Evolutionary conservation across 352 stramenopile genomes (phyloP).

Genomic region (Pythium biforme): DNA sequence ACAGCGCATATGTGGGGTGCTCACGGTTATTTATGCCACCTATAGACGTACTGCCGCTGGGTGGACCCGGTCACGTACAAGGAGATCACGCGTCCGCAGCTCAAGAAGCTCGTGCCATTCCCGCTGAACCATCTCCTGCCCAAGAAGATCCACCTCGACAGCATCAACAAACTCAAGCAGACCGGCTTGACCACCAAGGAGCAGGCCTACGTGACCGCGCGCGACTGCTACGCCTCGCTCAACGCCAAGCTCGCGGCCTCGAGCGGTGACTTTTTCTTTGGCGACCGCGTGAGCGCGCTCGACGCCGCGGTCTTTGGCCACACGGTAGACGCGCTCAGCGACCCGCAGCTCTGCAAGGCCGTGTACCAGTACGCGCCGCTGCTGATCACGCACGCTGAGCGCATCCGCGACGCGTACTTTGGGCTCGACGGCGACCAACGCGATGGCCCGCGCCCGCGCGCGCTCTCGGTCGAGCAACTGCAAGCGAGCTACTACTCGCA

Average conservation of each 20-base stretch:
- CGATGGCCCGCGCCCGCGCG: conserved; percentile 39
- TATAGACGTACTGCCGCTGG: conserved; percentile 76
- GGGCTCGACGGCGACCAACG: conserved; percentile 17
- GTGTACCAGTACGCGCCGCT: conserved; percentile 74
- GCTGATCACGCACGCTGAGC: conserved; percentile 70
- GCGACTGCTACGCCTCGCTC: conserved; percentile 82
- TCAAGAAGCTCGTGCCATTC: conserved; percentile 83
- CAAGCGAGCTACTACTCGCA: conserved; percentile 58
- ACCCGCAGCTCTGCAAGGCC: conserved; percentile 64
- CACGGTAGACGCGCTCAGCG: conserved; percentile 74
- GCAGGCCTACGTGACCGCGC: conserved; percentile 77
- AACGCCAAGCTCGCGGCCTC: conserved; percentile 76
- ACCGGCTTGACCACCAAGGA: conserved; percentile 72
- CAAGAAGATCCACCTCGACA: conserved; percentile 83
- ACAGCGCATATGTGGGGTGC: background rate
- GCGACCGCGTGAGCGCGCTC: conserved; percentile 58
- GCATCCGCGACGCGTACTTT: conserved; percentile 76
- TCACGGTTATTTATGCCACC: background rate
- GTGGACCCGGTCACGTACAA: conserved; percentile 82
- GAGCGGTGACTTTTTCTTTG: conserved; percentile 67
- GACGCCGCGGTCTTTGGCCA: conserved; percentile 84
- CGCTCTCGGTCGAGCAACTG: conserved; percentile 29
- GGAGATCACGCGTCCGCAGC: conserved; percentile 77
- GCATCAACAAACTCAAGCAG: conserved; percentile 51
- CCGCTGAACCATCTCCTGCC: conserved; percentile 79